Percentiles rank a stretch among this genome's conserved stretches.
Conservation (phyloP, 2,329 filamentous ascomycete species). For the Colletotrichum sp. region DNA sequence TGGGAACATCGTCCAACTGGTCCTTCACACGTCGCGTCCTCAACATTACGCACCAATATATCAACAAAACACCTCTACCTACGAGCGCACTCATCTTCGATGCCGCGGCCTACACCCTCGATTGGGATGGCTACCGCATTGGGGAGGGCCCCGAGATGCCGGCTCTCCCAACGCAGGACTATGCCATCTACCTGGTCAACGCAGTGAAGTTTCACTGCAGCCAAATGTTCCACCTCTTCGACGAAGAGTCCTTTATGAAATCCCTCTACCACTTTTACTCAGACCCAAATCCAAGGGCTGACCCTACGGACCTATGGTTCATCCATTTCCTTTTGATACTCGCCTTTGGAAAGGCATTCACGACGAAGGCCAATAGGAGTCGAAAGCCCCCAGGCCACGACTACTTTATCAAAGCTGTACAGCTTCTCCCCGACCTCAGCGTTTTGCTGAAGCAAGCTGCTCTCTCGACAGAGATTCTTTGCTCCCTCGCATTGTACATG, state of each 20-base stretch:
- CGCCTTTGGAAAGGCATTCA: conserved; percentile 60
- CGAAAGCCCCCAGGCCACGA: conserved; percentile 50
- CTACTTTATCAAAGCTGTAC: conserved; percentile 49
- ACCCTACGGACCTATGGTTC: conserved; percentile 46
- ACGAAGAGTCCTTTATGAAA: conserved; percentile 55
- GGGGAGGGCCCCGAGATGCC: conserved; percentile 5
- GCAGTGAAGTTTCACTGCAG: conserved; percentile 61
- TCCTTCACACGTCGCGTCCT: conserved; percentile 56
- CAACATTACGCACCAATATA: conserved; percentile 51
- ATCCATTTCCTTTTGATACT: conserved; percentile 59
- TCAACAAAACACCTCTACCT: conserved; percentile 46
- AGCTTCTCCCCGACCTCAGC: conserved; percentile 45
- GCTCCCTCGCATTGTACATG: conserved; percentile 56
- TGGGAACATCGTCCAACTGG: conserved; percentile 63
- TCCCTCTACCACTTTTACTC: conserved; percentile 32
- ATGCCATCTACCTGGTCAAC: conserved; percentile 58
- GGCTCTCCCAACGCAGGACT: conserved; percentile 44
- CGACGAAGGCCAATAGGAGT: conserved; percentile 39
- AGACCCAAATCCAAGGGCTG: conserved; percentile 20
- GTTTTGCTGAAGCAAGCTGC: conserved; percentile 46
- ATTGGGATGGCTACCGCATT: conserved; percentile 46
- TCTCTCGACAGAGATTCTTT: conserved; percentile 52
- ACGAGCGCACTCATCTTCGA: conserved; percentile 53
- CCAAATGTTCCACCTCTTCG: conserved; percentile 59
- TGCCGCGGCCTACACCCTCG: conserved; percentile 54